phyloP scores from a whole-genome alignment of 2,329 filamentous ascomycete genomes.

The Paracorniculantispora psalliotae region DNA sequence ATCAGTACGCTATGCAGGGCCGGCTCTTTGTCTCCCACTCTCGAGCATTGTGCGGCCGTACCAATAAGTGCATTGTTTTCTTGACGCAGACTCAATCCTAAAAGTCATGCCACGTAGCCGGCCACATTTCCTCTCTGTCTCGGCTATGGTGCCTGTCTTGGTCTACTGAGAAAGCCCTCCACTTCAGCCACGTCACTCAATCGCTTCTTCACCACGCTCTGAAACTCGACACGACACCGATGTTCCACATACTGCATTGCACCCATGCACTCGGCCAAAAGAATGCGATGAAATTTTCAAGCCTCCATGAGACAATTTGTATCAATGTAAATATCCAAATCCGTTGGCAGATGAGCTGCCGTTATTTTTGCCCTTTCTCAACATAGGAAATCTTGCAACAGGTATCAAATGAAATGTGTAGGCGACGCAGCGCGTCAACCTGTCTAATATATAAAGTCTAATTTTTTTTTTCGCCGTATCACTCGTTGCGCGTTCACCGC shows the following conservation, averaged over 20 bases:
- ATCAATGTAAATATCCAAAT: not conserved
- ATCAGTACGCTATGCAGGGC: no score
- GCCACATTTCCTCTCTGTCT: no score
- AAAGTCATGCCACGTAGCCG: no score
- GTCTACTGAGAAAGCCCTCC: no score
- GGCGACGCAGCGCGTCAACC: not conserved
- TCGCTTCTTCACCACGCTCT: not conserved
- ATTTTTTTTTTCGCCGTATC: not conserved
- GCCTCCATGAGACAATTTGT: not conserved
- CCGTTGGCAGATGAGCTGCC: not conserved
- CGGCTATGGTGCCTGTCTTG: no score
- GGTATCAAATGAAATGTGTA: conserved; percentile 1
- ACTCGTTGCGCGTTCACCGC: no score
- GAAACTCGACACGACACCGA: not conserved
- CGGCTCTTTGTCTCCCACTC: no score
- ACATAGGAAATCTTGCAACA: not conserved
- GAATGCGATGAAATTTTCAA: not conserved
- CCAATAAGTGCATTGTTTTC: no score
- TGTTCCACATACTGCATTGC: not conserved
- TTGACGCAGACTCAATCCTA: no score
- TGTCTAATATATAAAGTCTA: conserved; percentile 2
- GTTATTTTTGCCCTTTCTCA: not conserved
- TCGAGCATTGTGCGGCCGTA: no score
- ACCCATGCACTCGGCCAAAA: not conserved
- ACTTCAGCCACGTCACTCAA: not conserved